A percentile compares a stretch with the other conserved stretches of the same genome.
phyloP scores from a whole-genome alignment of 1,284 basidiomycete genomes.

The Pisolithus thermaeus region DNA sequence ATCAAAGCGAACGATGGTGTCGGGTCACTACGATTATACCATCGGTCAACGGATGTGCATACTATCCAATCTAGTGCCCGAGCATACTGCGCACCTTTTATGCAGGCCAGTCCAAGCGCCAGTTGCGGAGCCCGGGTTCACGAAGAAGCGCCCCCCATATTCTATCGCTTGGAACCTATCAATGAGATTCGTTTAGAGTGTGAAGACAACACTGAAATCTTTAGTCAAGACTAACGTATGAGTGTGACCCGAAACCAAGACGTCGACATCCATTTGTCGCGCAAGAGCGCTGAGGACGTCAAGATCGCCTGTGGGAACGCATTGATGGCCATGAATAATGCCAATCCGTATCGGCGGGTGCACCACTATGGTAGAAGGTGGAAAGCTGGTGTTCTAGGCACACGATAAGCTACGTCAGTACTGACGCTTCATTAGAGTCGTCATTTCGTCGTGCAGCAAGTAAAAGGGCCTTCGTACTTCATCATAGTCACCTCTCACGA shows the following conservation, averaged over 20 bases:
- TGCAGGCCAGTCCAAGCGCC: slow-evolving; percentile 86
- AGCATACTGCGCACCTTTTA: slow-evolving; percentile 45
- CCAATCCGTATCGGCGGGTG: slow-evolving; percentile 92
- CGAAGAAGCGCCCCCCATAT: slow-evolving; percentile 87
- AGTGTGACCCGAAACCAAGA: slow-evolving; percentile 90
- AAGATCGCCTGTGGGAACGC: slow-evolving; percentile 87
- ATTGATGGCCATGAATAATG: slow-evolving; percentile 92
- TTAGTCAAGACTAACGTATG: slow-evolving; percentile 63
- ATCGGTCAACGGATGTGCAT: slow-evolving; percentile 8
- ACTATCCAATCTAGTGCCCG: slow-evolving; percentile 1
- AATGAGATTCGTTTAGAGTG: not conserved
- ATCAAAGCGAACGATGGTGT: slow-evolving; percentile 87
- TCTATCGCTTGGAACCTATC: slow-evolving; percentile 90
- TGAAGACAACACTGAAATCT: not conserved
- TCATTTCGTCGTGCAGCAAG: not conserved
- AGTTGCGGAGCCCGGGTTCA: slow-evolving; percentile 94
- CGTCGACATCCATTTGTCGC: slow-evolving; percentile 95
- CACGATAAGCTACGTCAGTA: slow-evolving; percentile 8
- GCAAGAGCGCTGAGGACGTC: slow-evolving; percentile 86
- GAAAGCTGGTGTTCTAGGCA: slow-evolving; percentile 61
- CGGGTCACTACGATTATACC: slow-evolving; percentile 44
- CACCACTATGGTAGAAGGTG: slow-evolving; percentile 76
- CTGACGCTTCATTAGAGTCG: not conserved
- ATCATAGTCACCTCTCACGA: slow-evolving; percentile 94
- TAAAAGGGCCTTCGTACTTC: slow-evolving; percentile 51